A percentile compares a stretch with the other conserved stretches of the same genome.
Conservation (phyloP, 768 basidiomycete species). For the Xanthoconium purpureum region DNA sequence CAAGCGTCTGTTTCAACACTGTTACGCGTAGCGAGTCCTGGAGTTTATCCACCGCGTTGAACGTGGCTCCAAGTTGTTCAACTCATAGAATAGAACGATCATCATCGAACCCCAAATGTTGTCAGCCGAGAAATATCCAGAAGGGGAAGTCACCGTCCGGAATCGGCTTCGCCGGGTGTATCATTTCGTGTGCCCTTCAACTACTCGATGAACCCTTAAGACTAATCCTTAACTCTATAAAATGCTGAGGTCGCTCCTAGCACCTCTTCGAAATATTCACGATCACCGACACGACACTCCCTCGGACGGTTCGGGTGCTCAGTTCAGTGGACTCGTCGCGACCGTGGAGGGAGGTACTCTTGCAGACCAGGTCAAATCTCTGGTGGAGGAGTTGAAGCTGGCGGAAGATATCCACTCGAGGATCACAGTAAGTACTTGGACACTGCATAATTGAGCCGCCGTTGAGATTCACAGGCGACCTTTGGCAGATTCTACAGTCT, state of each 20-base stretch:
- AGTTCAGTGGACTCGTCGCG: neutral
- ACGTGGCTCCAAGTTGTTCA: too few species aligned
- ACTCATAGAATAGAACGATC: too few species aligned
- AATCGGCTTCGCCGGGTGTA: too few species aligned
- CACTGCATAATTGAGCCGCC: neutral
- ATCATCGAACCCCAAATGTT: too few species aligned
- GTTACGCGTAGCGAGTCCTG: too few species aligned
- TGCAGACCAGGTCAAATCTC: constrained; percentile 58
- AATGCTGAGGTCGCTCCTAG: constrained; percentile 60
- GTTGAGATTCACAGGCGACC: neutral
- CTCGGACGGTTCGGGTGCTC: constrained; percentile 26
- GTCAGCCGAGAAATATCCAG: too few species aligned
- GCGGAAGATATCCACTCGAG: constrained; percentile 45
- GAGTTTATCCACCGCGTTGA: too few species aligned
- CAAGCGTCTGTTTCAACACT: neutral
- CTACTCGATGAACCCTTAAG: constrained; percentile 7
- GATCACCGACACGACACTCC: constrained; percentile 36
- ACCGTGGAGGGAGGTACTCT: neutral
- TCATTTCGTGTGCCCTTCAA: too few species aligned
- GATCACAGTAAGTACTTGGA: constrained; percentile 47
- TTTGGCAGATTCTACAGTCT: constrained; percentile 55
- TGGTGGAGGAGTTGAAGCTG: constrained; percentile 67
- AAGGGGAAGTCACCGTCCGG: too few species aligned
- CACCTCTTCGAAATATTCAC: constrained; percentile 56
- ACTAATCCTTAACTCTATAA: neutral